Percentiles rank a stretch among this genome's conserved stretches.
Evolutionary conservation across 2,329 filamentous ascomycete species (phyloP).

Genomic region (Blastomyces emzantsi): DNA sequence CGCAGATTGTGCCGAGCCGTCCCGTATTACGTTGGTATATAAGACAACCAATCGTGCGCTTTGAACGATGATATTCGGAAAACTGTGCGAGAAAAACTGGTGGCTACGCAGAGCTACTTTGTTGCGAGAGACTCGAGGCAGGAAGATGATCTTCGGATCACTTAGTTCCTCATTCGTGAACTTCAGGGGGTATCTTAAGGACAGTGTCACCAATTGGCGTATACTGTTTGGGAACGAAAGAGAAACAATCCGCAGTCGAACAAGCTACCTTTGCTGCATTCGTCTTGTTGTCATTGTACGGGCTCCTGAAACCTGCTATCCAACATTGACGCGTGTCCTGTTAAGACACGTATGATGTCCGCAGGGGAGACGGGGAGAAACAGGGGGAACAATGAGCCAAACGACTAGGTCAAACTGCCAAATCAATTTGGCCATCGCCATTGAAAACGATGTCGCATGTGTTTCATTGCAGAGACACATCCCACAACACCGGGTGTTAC

Average conservation of each 20-base stretch:
- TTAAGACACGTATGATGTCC: not conserved
- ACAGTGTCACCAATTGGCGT: not conserved
- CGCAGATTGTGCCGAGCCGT: not conserved
- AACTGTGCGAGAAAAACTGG: not conserved
- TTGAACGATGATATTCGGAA: not conserved
- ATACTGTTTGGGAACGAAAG: not conserved
- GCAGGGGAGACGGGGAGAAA: not conserved
- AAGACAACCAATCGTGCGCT: not conserved
- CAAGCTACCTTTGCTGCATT: not conserved
- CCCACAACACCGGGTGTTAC: not conserved
- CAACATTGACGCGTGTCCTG: not conserved
- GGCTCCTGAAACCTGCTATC: not conserved
- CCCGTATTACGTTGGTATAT: not conserved
- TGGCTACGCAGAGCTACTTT: too few relatives aligned
- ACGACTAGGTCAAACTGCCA: not conserved
- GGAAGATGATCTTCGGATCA: too few relatives aligned
- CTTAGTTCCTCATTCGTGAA: not conserved
- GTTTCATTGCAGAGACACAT: not conserved
- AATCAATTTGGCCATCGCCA: not conserved
- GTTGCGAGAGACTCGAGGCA: too few relatives aligned
- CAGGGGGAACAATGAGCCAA: not conserved
- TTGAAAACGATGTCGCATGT: not conserved
- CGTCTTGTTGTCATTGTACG: not conserved
- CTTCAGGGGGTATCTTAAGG: not conserved
- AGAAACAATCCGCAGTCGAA: not conserved